These are phyloP conservation scores for Nepenthes mirabilis DNA, from an alignment of 148 eudicot genomes.

Conservation along the genomic window DNA sequence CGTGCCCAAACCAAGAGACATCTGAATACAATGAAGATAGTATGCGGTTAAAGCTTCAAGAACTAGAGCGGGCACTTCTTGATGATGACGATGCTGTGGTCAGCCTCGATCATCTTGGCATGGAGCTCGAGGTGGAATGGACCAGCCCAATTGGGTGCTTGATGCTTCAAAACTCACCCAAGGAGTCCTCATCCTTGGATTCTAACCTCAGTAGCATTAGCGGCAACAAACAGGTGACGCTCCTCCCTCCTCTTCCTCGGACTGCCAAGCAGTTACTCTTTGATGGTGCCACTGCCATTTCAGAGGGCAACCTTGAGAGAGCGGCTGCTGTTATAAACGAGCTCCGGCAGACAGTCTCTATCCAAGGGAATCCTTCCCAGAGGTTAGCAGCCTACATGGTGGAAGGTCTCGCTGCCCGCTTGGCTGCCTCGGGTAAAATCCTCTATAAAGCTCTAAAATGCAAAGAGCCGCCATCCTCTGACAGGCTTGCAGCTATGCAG, in stretches of 20 bases:
- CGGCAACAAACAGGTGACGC: slow-evolving; percentile 26
- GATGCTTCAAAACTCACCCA: slow-evolving; percentile 49
- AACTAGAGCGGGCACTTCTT: slow-evolving; percentile 77
- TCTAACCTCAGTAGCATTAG: slow-evolving; percentile 49
- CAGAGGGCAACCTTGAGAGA: slow-evolving; percentile 40
- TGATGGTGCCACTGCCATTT: slow-evolving; percentile 55
- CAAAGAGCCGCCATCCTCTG: slow-evolving; percentile 74
- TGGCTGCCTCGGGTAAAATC: slow-evolving; percentile 72
- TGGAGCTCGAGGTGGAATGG: slow-evolving; percentile 72
- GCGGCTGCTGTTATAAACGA: slow-evolving; percentile 54
- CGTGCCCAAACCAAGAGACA: slow-evolving; percentile 26
- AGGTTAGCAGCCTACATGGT: slow-evolving; percentile 96
- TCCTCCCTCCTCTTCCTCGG: slow-evolving; percentile 11
- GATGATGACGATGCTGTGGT: slow-evolving; percentile 32
- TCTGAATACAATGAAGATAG: slow-evolving; percentile 41
- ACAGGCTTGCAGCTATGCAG: slow-evolving; percentile 87
- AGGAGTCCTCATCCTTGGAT: slow-evolving; percentile 60
- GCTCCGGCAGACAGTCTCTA: slow-evolving; percentile 66
- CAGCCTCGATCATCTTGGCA: slow-evolving; percentile 26
- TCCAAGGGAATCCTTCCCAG: slow-evolving; percentile 81
- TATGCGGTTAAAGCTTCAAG: slow-evolving; percentile 72
- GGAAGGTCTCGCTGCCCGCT: slow-evolving; percentile 84
- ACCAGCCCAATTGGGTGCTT: slow-evolving; percentile 13
- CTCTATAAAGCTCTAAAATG: slow-evolving; percentile 82
- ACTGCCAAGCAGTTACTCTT: slow-evolving; percentile 56